These are phyloP conservation scores for Thinopyrum elongatum DNA, from an alignment of 176 grass and related monocot genomes.

Conservation along the genomic window DNA sequence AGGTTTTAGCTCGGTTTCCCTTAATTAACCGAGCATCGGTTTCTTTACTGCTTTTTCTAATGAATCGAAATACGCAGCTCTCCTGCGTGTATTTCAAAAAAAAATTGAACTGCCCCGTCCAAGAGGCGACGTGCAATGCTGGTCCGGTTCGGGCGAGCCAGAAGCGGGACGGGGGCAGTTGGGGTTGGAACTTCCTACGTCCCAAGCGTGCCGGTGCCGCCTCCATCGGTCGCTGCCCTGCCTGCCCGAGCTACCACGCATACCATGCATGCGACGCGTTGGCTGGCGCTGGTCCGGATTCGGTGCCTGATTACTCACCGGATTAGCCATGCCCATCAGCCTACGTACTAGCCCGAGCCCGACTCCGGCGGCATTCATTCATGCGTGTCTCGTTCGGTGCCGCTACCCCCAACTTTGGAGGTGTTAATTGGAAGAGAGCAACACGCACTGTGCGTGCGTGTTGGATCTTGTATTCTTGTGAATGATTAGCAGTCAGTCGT, in stretches of 20 bases:
- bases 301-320: background rate
- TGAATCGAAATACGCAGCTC: too few relatives aligned
- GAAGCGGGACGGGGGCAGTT: background rate
- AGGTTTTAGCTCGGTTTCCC: too few relatives aligned
- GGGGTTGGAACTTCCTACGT: background rate
- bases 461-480: too few relatives aligned
- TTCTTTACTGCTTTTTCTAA: too few relatives aligned
- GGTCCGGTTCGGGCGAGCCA: background rate
- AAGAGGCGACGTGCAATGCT: background rate
- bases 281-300: background rate
- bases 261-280: too few relatives aligned
- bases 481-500: too few relatives aligned
- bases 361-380: background rate
- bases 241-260: background rate
- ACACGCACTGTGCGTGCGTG: background rate
- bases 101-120: background rate
- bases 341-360: background rate
- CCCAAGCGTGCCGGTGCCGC: background rate
- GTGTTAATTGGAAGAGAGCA: constrained; percentile 23
- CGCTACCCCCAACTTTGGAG: constrained; percentile 30
- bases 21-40: too few relatives aligned
- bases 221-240: background rate
- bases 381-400: background rate
- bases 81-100: too few relatives aligned
- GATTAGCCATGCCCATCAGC: background rate